These are phyloP conservation scores for Ascocoryne sarcoides DNA, from an alignment of 2,329 filamentous ascomycete species.

Conservation along the genomic window DNA sequence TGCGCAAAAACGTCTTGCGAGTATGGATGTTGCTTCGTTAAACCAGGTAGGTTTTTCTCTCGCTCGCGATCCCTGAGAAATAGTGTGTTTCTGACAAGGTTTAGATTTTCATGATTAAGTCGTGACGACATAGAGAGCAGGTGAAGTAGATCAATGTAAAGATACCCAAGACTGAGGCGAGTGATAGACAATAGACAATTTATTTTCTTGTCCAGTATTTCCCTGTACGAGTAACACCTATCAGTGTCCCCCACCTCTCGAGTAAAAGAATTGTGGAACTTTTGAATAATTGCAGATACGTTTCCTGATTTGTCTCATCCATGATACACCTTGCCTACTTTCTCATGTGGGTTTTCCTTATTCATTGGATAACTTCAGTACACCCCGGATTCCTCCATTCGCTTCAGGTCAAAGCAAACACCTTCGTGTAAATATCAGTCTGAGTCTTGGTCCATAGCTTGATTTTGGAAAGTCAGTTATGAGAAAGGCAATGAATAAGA, in stretches of 20 bases:
- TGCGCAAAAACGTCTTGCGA: constrained; percentile 75
- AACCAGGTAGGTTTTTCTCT: constrained; percentile 59
- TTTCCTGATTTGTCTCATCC: not conserved
- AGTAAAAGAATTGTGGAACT: not conserved
- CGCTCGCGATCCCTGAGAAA: not conserved
- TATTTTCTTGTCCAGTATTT: not conserved
- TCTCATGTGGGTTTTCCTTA: not conserved
- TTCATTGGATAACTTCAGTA: not conserved
- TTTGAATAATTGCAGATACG: not conserved
- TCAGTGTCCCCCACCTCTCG: not conserved
- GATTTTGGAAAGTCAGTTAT: not conserved
- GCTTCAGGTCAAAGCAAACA: not conserved
- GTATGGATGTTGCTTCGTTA: constrained; percentile 71
- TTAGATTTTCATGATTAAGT: constrained; percentile 64
- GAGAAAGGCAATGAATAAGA: not conserved
- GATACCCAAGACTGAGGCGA: not conserved
- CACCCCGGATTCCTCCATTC: not conserved
- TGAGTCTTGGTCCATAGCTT: not conserved
- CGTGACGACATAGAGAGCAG: constrained; percentile 7
- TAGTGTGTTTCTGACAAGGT: not conserved
- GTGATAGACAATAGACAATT: not conserved
- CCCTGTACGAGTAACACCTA: not conserved
- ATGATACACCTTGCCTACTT: not conserved
- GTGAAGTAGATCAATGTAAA: constrained; percentile 4
- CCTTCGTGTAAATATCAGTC: not conserved